Evolutionary conservation across 371 early-diverging fungal genomes (phyloP), one percentile per base, ranked within the genome.

Genomic region (Haplosporangium sp.): DNA sequence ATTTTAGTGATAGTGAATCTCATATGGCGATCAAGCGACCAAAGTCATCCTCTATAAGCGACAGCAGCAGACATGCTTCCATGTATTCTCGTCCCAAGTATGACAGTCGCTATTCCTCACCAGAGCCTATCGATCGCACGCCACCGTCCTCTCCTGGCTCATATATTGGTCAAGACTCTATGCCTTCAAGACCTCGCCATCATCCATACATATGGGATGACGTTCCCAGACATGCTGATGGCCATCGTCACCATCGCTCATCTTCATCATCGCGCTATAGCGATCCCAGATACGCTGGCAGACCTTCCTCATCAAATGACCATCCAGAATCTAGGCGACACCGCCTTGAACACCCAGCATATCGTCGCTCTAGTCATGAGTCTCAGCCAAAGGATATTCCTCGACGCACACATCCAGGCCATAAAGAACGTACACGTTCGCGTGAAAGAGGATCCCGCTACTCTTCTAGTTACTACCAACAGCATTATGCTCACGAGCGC

Each of bases 1-100:
- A 79, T 5, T 72, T 72, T 40, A 77, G 77, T 48, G 69, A 68
- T 40, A 59, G 52, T 19, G 77, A 77, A 27, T 27, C 27, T 27
- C 27, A 27, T 27, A 27, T 27, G 27, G 27, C 27, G 27, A 27
- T 27, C 27, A 27, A 27, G 27, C 27, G 27, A 27, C 27, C 27
- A 27, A 27, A 27, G 27, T 27, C 27, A 27, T 27, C 27, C 27
- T 27, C 27, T 27, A 27, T 44, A 44, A 44, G 44, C 44, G 44
- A 44, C 5, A 13, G 44, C 44, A 44, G 44, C 44, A 44, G 52
- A 15, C 27, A 27, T 27, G 27, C 27, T 27, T 27, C 27, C 27
- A 27, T 27, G 27, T 27, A 27, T 27, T 27, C 27, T 27, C 27
- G 27, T 27, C 27, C 27, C 27, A 27, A 27, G 27, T 27, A 27